Percentiles rank a stretch among this genome's conserved stretches.
These are phyloP conservation scores for Mycena albidolilacea DNA, from an alignment of 768 basidiomycete genomes.

Conservation along the genomic window DNA sequence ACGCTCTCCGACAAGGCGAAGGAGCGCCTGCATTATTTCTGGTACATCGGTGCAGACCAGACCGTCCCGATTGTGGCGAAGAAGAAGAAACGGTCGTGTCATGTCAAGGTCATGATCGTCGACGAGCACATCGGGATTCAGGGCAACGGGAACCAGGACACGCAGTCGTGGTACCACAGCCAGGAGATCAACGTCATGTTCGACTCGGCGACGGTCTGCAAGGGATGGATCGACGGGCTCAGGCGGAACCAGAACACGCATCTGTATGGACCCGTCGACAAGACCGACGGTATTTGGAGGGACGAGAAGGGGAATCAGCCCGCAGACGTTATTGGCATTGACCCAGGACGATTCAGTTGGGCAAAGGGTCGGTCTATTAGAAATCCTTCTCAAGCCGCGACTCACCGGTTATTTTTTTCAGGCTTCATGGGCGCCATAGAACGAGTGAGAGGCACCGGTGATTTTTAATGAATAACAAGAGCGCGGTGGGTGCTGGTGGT, in stretches of 20 bases:
- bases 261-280: slow-evolving; percentile 58
- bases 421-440: slow-evolving; percentile 56
- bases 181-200: slow-evolving; percentile 80
- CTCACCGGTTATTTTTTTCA: too few species aligned
- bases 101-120: slow-evolving; percentile 79
- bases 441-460: slow-evolving; percentile 52
- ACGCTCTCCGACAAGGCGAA: slow-evolving; percentile 61
- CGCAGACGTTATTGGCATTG: slow-evolving; percentile 55
- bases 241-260: slow-evolving; percentile 70
- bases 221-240: slow-evolving; percentile 71
- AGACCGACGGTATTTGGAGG: slow-evolving; percentile 71
- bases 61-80: slow-evolving; percentile 75
- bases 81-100: slow-evolving; percentile 79
- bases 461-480: neutral
- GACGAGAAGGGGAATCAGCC: slow-evolving; percentile 61
- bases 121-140: slow-evolving; percentile 76
- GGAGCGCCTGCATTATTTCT: slow-evolving; percentile 65
- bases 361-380: slow-evolving; percentile 50
- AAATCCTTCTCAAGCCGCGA: too few species aligned
- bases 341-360: slow-evolving; percentile 54
- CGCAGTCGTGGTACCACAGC: slow-evolving; percentile 81
- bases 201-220: slow-evolving; percentile 66
- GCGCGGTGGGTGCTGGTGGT: neutral
- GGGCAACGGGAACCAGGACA: slow-evolving; percentile 82
- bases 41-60: slow-evolving; percentile 78